Evolutionary conservation across 2,329 filamentous ascomycete genomes (phyloP), one percentile per base, ranked within the genome.

Genomic region (Torrubiellomyces zombiae): DNA sequence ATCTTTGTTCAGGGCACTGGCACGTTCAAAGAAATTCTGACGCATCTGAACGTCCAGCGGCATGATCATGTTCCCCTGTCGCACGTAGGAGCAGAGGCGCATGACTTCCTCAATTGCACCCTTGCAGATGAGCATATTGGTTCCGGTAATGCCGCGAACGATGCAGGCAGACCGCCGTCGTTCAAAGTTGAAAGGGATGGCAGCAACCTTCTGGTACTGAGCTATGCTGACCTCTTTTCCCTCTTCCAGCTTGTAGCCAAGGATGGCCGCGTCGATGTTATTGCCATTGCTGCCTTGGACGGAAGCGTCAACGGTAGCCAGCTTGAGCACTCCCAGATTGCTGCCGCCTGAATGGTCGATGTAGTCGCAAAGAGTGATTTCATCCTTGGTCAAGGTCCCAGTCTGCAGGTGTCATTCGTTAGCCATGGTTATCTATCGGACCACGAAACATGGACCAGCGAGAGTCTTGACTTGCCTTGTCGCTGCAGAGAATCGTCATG

Each of bases 31-130:
- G 13, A 43, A 30, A 9, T 16, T 25, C 7, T 30, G 28, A 5
- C 30, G 32, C 19, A 27, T 29, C 3, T 32, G 28, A 2, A 23
- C 25, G 19, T 38, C 38, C 9, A 43, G 29, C 2, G 32, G 23
- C 6, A 35, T 24, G 4, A 32, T 29, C 7, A 33, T 23, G 9
- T 29, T 29, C 6, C 25, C 29, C 7, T 33, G 30, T 5, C 36
- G 34, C 3, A 42, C 30, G 3, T 24, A 21, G 7, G 27, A 27
- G 32, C 40, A 43, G 6, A 40, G 29, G 7, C 28, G 23, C 4
- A 40, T 30, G 2, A 46, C 35, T 15, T 46, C 43, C 16, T 44
- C 41, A 7, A 44, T 43, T 3, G 37, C 41, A 15, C 42, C 42
- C 20, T 43, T 44, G 30, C 38, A 41, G 9, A 44, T 40, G 13